A percentile compares a stretch with the other conserved stretches of the same genome.
Conservation (phyloP, 345 rosid species). For the Gossypium sturtianum region DNA sequence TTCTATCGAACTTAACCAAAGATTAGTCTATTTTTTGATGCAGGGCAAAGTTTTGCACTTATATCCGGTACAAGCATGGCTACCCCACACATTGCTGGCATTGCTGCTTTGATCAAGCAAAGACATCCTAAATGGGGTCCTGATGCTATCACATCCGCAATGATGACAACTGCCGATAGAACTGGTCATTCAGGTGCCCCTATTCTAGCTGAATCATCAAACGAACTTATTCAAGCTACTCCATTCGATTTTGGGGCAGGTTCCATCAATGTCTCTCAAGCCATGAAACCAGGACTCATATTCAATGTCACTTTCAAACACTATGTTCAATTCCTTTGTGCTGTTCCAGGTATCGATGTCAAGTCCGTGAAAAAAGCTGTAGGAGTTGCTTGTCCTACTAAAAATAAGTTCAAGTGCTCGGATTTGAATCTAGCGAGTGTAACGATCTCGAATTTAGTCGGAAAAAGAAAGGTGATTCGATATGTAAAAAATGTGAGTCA, state of each 20-base stretch:
- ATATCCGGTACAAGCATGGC: conserved; percentile 47
- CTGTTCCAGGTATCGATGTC: conserved; percentile 39
- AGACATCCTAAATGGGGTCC: conserved; percentile 45
- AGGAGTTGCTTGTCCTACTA: conserved; percentile 28
- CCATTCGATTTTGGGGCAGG: conserved; percentile 44
- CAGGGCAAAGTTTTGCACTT: conserved; percentile 44
- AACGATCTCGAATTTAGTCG: conserved; percentile 32
- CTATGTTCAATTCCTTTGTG: conserved; percentile 35
- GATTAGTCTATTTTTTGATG: not conserved
- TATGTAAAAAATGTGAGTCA: conserved; percentile 25
- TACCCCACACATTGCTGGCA: conserved; percentile 42
- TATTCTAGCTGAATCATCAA: conserved; percentile 32
- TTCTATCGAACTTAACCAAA: not conserved
- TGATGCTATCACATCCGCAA: conserved; percentile 42
- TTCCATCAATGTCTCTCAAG: conserved; percentile 32
- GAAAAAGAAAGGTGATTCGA: conserved; percentile 31
- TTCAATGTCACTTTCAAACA: conserved; percentile 31
- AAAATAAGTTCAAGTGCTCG: conserved; percentile 29
- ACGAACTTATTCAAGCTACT: conserved; percentile 27
- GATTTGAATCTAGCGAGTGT: conserved; percentile 37
- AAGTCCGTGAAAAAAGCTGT: conserved; percentile 26
- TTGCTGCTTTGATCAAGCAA: conserved; percentile 47
- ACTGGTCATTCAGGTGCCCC: conserved; percentile 31
- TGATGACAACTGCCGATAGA: conserved; percentile 42
- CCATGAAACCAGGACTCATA: conserved; percentile 44